Evolutionary conservation across 179 eudicot species (phyloP).

Genomic region (Carnegiea gigantea): DNA sequence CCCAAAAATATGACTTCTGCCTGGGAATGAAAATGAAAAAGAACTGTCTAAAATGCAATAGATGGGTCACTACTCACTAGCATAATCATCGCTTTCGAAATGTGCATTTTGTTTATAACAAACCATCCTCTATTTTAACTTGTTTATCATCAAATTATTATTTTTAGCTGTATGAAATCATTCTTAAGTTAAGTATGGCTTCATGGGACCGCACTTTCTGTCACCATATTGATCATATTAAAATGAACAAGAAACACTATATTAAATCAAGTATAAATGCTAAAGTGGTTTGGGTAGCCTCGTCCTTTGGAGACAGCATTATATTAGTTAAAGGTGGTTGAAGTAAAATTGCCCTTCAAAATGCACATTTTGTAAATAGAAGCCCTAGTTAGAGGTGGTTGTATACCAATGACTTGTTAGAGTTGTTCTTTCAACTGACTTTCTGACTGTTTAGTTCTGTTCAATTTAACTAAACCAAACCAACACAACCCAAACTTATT

Average conservation of each 20-base stretch:
- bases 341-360: background rate
- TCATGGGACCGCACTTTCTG: conserved; percentile 1
- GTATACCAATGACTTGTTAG: too few relatives aligned
- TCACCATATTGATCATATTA: background rate
- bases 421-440: background rate
- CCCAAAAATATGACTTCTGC: conserved; percentile 48
- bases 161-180: too few relatives aligned
- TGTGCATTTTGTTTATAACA: background rate
- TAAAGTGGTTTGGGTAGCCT: background rate
- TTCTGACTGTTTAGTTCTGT: background rate
- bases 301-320: background rate
- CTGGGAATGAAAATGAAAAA: conserved; percentile 7
- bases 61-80: background rate
- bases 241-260: conserved; percentile 3
- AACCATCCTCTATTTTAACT: background rate
- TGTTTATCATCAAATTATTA: background rate
- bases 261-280: background rate
- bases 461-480: background rate
- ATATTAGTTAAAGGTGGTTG: background rate
- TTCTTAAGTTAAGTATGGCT: background rate
- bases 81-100: background rate
- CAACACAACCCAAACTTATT: too few relatives aligned
- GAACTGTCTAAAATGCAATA: background rate
- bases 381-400: background rate
- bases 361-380: background rate